A percentile compares a stretch with the other conserved stretches of the same genome.
Conservation (phyloP, 2,329 filamentous ascomycete species). For the Sporothrix humicola region DNA sequence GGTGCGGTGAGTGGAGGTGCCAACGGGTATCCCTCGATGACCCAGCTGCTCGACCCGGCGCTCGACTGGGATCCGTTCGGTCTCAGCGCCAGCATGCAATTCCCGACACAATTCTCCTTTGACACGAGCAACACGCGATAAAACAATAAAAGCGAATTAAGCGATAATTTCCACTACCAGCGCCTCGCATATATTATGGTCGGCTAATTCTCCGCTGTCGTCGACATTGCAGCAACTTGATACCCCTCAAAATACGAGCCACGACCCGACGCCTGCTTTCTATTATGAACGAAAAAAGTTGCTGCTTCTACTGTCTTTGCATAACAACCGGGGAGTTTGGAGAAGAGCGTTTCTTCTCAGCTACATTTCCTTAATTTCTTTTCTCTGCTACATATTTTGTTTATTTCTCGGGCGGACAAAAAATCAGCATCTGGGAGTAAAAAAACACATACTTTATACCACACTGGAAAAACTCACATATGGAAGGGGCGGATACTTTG, state of each 20-base stretch:
- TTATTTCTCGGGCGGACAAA: not conserved
- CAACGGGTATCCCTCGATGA: slow-evolving; percentile 72
- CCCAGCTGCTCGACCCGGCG: slow-evolving; percentile 74
- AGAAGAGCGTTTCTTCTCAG: not conserved
- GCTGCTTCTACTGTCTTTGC: slow-evolving; percentile 5
- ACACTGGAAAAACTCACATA: slow-evolving; percentile 20
- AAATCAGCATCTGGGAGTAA: slow-evolving; percentile 15
- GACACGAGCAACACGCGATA: slow-evolving; percentile 63
- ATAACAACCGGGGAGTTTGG: not conserved
- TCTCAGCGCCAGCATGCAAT: slow-evolving; percentile 92
- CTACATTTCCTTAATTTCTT: slow-evolving; percentile 6
- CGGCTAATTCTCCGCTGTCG: too few species aligned
- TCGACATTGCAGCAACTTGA: not conserved
- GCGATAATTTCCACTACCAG: not conserved
- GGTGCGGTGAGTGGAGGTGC: slow-evolving; percentile 42
- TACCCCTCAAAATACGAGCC: not conserved
- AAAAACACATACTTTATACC: slow-evolving; percentile 13
- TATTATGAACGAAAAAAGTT: not conserved
- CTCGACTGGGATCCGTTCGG: slow-evolving; percentile 94
- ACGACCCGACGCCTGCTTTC: not conserved
- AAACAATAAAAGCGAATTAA: not conserved
- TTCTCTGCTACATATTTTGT: not conserved
- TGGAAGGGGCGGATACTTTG: slow-evolving; percentile 10
- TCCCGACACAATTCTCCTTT: slow-evolving; percentile 82
- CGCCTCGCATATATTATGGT: too few species aligned